Base-by-base conservation (phyloP, 1,284 basidiomycete species). In the Moesziomyces antarcticus region DNA sequence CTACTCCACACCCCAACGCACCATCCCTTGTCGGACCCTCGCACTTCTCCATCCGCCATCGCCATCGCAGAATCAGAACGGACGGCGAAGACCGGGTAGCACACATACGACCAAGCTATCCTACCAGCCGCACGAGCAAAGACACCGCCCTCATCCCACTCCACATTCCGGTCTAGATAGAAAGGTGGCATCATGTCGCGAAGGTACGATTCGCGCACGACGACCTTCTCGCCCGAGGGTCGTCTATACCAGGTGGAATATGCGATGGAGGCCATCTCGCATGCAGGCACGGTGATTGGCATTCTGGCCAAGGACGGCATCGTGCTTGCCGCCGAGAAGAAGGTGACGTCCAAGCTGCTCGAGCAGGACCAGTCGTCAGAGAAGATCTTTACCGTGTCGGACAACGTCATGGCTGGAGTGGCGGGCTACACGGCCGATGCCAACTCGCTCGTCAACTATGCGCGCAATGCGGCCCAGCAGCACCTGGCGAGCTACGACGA, bases 301-400 rank as follows among this genome's bases (percentile, higher is more conserved):
- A 91, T 97, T 56, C 88, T 97, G n/a, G 93, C 94, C 21, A 93
- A 92, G 77, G 85, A 71, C 49, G 96, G 97, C 1, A 93, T 99
- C 41, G 94, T 98, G 3, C 88, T 99, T n/a, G 96, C 94, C 0
- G 96, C 96, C 8, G 96, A 99, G 88, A 99, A 99, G 90, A 97
- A 97, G 86, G 94, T 99, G 43, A 98, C 97, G 0, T 94, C 94
- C 50, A 99, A 99, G 86, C 89, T 99, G 47, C 89, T 99, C 63
- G 96, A 99, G 56, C 94, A 94, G 84, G 93, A 93, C 43, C 81
- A 79, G 20, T 96, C 93, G 77, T 93, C 93, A 50, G 96, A 99
- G 89, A 98, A 99, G 90, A 93, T 99, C 85, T 98, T 94, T 85
- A 85, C 94, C 54, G 87, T 98, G 3, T 63, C 69, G 14, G 68